These are phyloP conservation scores for Poa pratensis DNA, from an alignment of 176 grass and related monocot species.

Conservation along the genomic window DNA sequence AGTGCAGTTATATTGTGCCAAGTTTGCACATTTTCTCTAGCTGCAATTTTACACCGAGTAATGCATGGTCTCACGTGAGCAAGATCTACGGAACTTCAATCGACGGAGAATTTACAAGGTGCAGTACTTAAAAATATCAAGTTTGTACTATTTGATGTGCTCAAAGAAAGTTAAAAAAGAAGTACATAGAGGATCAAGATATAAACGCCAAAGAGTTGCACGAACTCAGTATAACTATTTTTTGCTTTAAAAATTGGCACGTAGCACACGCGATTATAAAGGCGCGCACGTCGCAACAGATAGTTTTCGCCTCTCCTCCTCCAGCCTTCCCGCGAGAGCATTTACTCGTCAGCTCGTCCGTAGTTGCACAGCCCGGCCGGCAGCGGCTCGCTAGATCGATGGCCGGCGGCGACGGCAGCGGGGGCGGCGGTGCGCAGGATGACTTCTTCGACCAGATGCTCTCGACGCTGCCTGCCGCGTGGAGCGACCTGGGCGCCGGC, in stretches of 20 bases:
- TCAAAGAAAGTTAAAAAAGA: not conserved
- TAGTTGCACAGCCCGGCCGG: not conserved
- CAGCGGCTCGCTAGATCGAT: conserved; percentile 31
- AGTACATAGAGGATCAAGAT: not conserved
- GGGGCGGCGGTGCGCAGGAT: conserved; percentile 48
- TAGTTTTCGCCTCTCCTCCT: not conserved
- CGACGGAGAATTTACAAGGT: not conserved
- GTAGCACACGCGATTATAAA: conserved; percentile 43
- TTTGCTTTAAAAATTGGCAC: not conserved
- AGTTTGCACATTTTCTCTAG: too few relatives aligned
- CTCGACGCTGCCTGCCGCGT: conserved; percentile 65
- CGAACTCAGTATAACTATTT: conserved; percentile 8
- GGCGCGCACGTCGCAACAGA: not conserved
- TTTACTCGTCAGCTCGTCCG: conserved; percentile 7
- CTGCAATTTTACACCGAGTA: too few relatives aligned
- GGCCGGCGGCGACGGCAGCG: conserved; percentile 23
- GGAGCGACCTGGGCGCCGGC: conserved; percentile 64
- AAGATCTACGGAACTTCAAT: not conserved
- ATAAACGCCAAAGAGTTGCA: conserved; percentile 29
- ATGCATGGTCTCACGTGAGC: not conserved
- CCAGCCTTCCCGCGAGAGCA: not conserved
- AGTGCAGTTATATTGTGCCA: too few relatives aligned
- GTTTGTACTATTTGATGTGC: not conserved
- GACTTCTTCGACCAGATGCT: conserved; percentile 99
- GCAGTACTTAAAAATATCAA: too few relatives aligned